Evolutionary conservation across 1,284 basidiomycete genomes (phyloP).

Genomic region (Phlebopus sp.): DNA sequence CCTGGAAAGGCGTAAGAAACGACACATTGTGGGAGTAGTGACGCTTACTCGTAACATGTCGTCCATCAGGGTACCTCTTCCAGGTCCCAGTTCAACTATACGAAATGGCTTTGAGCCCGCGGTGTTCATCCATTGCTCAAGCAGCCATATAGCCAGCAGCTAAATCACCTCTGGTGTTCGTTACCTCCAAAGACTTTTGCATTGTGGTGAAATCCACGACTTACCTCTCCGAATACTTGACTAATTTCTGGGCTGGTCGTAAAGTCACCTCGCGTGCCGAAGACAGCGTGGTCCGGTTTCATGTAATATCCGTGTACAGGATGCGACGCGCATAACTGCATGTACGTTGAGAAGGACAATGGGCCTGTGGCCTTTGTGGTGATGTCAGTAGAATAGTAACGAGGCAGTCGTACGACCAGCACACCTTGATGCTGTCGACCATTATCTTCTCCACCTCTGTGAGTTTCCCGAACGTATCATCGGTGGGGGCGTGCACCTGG

Average conservation of each 20-base stretch:
- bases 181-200: slow-evolving; percentile 31
- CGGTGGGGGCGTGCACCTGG: neutral
- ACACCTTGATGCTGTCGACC: slow-evolving; percentile 65
- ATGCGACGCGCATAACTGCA: slow-evolving; percentile 85
- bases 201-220: slow-evolving; percentile 19
- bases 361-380: slow-evolving; percentile 75
- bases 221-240: slow-evolving; percentile 95
- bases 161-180: slow-evolving; percentile 39
- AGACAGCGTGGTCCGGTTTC: slow-evolving; percentile 68
- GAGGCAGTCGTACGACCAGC: neutral
- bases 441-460: slow-evolving; percentile 64
- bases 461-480: slow-evolving; percentile 9
- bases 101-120: slow-evolving; percentile 57
- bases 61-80: slow-evolving; percentile 87
- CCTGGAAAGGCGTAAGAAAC: slow-evolving; percentile 32
- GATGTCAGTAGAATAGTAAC: neutral
- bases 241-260: slow-evolving; percentile 96
- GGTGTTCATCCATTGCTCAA: slow-evolving; percentile 73
- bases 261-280: slow-evolving; percentile 90
- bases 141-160: slow-evolving; percentile 85
- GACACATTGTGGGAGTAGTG: slow-evolving; percentile 20
- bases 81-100: slow-evolving; percentile 92
- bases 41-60: slow-evolving; percentile 82
- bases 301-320: slow-evolving; percentile 90
- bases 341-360: slow-evolving; percentile 82